These are phyloP conservation scores for Cytospora schulzeri DNA, from an alignment of 2,329 filamentous ascomycete species.

Conservation along the genomic window DNA sequence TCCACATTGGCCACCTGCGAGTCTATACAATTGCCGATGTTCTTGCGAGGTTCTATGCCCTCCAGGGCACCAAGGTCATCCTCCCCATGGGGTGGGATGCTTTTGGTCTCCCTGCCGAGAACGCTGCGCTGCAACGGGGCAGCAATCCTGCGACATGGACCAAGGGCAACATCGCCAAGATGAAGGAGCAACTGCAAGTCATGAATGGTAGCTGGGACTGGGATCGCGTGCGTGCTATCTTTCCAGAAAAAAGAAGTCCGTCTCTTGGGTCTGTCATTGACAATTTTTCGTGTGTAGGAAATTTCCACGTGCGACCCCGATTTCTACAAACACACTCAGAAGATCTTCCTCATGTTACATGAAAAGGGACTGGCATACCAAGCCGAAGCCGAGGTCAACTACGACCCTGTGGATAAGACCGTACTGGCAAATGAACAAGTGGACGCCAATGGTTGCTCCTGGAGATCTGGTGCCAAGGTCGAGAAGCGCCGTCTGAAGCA, in stretches of 20 bases:
- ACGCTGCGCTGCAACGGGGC: constrained; percentile 83
- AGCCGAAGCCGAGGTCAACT: constrained; percentile 82
- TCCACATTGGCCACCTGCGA: constrained; percentile 85
- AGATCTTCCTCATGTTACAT: constrained; percentile 77
- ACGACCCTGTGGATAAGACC: constrained; percentile 85
- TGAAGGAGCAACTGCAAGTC: constrained; percentile 77
- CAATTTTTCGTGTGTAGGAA: constrained; percentile 57
- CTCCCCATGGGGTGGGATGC: constrained; percentile 96
- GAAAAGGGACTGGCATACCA: constrained; percentile 79
- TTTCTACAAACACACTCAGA: constrained; percentile 90
- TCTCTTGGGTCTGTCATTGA: constrained; percentile 1
- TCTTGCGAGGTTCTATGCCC: constrained; percentile 72
- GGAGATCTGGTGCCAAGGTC: constrained; percentile 84
- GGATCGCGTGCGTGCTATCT: constrained; percentile 64
- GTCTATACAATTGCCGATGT: constrained; percentile 92
- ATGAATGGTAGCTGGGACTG: constrained; percentile 88
- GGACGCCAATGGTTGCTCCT: constrained; percentile 81
- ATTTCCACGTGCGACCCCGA: constrained; percentile 79
- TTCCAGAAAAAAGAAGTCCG: background rate
- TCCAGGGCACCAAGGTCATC: constrained; percentile 74
- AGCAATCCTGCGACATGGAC: constrained; percentile 81
- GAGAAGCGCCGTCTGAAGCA: constrained; percentile 79
- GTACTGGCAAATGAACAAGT: constrained; percentile 93
- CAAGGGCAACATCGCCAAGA: constrained; percentile 73
- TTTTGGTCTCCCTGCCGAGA: constrained; percentile 88